phyloP scores from a whole-genome alignment of 371 early-diverging fungal genomes.

The Mucor mucedo region DNA sequence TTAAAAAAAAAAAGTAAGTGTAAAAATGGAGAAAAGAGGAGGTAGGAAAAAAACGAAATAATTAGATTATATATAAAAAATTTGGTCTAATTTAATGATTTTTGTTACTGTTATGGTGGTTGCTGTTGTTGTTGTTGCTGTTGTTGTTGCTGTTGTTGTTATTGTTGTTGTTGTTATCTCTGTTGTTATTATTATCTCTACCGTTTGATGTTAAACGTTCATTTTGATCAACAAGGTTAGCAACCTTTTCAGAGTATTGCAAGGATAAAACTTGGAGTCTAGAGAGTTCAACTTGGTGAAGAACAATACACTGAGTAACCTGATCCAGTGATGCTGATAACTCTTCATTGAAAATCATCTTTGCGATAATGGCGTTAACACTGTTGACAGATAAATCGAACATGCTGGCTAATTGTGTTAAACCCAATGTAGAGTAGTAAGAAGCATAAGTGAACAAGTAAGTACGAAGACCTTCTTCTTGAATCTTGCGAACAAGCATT shows the following conservation, averaged over 20 bases:
- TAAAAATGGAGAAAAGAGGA: not conserved
- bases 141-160: slow-evolving; percentile 7
- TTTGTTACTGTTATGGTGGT: slow-evolving; percentile 15
- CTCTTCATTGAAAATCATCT: slow-evolving; percentile 94
- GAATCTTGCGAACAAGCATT: slow-evolving; percentile 89
- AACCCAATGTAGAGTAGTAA: slow-evolving; percentile 86
- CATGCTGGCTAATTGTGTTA: slow-evolving; percentile 83
- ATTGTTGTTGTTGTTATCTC: slow-evolving; percentile 10
- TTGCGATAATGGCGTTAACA: slow-evolving; percentile 81
- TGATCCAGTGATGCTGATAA: slow-evolving; percentile 84
- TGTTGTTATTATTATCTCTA: slow-evolving; percentile 13
- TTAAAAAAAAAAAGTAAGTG: slow-evolving; percentile 3
- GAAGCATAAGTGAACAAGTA: slow-evolving; percentile 91
- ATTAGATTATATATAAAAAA: slow-evolving; percentile 16
- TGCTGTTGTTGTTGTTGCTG: slow-evolving; percentile 8
- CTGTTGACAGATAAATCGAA: slow-evolving; percentile 76
- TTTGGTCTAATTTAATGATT: slow-evolving; percentile 16
- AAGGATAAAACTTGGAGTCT: slow-evolving; percentile 87
- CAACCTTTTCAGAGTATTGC: slow-evolving; percentile 88
- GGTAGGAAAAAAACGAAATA: slow-evolving; percentile 3
- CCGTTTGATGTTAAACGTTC: slow-evolving; percentile 68
- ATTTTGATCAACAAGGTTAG: slow-evolving; percentile 87
- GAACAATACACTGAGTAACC: slow-evolving; percentile 76
- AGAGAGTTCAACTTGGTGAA: slow-evolving; percentile 84
- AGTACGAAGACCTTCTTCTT: slow-evolving; percentile 95